A percentile compares a stretch with the other conserved stretches of the same genome.
Evolutionary conservation across 169 alveolate genomes (phyloP).

Genomic region (Cyclospora cayetanensis): DNA sequence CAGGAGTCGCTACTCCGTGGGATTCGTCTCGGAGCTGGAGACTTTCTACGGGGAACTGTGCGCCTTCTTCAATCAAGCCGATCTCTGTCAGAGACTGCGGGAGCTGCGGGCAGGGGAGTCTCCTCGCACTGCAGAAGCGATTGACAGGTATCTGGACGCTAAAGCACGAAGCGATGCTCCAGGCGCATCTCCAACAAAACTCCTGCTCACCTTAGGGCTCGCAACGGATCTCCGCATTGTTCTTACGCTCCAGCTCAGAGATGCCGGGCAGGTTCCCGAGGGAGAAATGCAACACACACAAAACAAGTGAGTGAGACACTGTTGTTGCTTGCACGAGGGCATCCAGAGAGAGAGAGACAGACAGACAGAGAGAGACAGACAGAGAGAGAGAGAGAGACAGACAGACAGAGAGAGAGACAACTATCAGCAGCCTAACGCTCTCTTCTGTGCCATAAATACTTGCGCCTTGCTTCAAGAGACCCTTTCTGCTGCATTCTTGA

Average conservation of each 20-base stretch:
- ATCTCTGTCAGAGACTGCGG: slow-evolving; percentile 18
- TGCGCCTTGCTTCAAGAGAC: too few relatives aligned
- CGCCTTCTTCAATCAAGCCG: slow-evolving; percentile 56
- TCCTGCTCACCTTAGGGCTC: slow-evolving; percentile 41
- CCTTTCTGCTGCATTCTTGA: too few relatives aligned
- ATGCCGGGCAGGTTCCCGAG: not conserved
- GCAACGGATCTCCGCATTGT: slow-evolving; percentile 28
- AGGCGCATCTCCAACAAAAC: slow-evolving; percentile 32
- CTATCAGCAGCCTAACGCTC: too few relatives aligned
- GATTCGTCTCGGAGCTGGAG: slow-evolving; percentile 51
- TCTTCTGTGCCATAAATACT: too few relatives aligned
- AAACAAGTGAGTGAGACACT: too few relatives aligned
- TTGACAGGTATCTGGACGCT: slow-evolving; percentile 27
- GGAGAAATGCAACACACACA: not conserved
- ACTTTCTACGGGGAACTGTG: slow-evolving; percentile 42
- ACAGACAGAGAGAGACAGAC: too few relatives aligned
- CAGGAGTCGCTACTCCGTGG: not conserved
- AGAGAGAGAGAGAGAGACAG: too few relatives aligned
- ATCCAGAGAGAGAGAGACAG: too few relatives aligned
- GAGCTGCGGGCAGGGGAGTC: not conserved
- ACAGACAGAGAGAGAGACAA: too few relatives aligned
- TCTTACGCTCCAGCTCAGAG: slow-evolving; percentile 17
- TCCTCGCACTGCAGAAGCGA: slow-evolving; percentile 10
- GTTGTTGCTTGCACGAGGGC: too few relatives aligned
- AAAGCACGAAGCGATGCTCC: slow-evolving; percentile 51